Percentiles rank a stretch among this genome's conserved stretches.
Conservation (phyloP, 495 filamentous ascomycete genomes). For the Penicillium parvum region DNA sequence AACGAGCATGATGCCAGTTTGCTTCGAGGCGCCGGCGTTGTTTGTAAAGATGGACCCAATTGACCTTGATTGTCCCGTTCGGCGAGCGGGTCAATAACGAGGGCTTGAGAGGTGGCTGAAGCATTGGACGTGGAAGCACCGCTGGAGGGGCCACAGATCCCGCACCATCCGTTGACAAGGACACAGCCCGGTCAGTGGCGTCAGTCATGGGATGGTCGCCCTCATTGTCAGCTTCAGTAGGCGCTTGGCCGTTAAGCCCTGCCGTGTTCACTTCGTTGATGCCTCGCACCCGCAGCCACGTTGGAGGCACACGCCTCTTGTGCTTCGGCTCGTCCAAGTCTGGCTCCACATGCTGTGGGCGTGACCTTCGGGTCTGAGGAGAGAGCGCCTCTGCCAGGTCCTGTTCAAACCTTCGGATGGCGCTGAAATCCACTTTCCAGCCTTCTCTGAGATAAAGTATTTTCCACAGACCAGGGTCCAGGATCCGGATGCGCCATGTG, state of each 20-base stretch:
- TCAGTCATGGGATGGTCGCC: slow-evolving; percentile 47
- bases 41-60: slow-evolving; percentile 74
- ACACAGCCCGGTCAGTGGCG: slow-evolving; percentile 24
- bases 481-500: slow-evolving; percentile 74
- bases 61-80: slow-evolving; percentile 35
- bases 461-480: slow-evolving; percentile 84
- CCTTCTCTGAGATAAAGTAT: slow-evolving; percentile 76
- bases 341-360: slow-evolving; percentile 39
- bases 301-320: slow-evolving; percentile 48
- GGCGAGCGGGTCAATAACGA: slow-evolving; percentile 32
- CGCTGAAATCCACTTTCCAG: slow-evolving; percentile 66
- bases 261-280: slow-evolving; percentile 1
- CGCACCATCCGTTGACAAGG: slow-evolving; percentile 4
- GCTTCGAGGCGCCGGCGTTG: slow-evolving; percentile 79
- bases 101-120: slow-evolving; percentile 25
- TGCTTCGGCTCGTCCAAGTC: slow-evolving; percentile 45
- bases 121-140: slow-evolving; percentile 6
- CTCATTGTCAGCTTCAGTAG: slow-evolving; percentile 43
- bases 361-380: slow-evolving; percentile 42
- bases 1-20: slow-evolving; percentile 84
- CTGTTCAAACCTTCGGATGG: slow-evolving; percentile 65
- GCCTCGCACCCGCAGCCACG: slow-evolving; percentile 37
- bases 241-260: slow-evolving; percentile 9
- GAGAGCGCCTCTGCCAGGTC: slow-evolving; percentile 43
- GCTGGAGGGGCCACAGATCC: slow-evolving; percentile 6